Percentiles rank a stretch among this genome's conserved stretches.
Evolutionary conservation across 2,329 filamentous ascomycete genomes (phyloP).

Genomic region (Aspergillus thermomutatus): DNA sequence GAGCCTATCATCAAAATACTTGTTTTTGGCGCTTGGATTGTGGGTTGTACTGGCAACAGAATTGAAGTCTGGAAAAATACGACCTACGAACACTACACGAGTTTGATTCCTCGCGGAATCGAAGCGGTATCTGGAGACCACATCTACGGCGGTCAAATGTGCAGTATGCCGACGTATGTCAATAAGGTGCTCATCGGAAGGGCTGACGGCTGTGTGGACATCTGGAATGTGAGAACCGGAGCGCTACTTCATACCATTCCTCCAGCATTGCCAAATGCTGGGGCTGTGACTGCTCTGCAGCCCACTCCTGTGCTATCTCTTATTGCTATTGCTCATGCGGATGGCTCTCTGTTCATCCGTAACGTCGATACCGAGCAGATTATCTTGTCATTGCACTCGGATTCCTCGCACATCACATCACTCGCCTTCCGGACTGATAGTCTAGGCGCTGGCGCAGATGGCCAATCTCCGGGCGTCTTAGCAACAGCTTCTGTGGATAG

Average conservation of each 20-base stretch:
- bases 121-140: slow-evolving; percentile 57
- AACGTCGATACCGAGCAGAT: slow-evolving; percentile 76
- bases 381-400: slow-evolving; percentile 66
- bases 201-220: slow-evolving; percentile 84
- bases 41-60: slow-evolving; percentile 70
- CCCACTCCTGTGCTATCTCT: slow-evolving; percentile 80
- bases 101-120: slow-evolving; percentile 60
- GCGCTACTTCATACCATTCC: slow-evolving; percentile 89
- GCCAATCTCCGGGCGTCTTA: slow-evolving; percentile 84
- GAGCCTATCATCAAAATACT: slow-evolving; percentile 75
- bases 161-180: slow-evolving; percentile 87
- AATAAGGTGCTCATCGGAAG: slow-evolving; percentile 94
- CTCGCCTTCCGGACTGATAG: slow-evolving; percentile 91
- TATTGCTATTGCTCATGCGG: slow-evolving; percentile 81
- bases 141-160: slow-evolving; percentile 72
- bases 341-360: slow-evolving; percentile 73
- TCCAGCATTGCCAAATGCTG: slow-evolving; percentile 68
- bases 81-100: slow-evolving; percentile 86
- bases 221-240: slow-evolving; percentile 93
- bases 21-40: slow-evolving; percentile 86
- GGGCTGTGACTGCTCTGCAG: slow-evolving; percentile 81
- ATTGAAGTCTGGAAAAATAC: slow-evolving; percentile 87
- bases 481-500: slow-evolving; percentile 75
- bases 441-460: slow-evolving; percentile 81
- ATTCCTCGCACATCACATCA: slow-evolving; percentile 65